Conservation (phyloP, 1,139 yeast genomes). For the Sugiyamaella xylanicola region DNA sequence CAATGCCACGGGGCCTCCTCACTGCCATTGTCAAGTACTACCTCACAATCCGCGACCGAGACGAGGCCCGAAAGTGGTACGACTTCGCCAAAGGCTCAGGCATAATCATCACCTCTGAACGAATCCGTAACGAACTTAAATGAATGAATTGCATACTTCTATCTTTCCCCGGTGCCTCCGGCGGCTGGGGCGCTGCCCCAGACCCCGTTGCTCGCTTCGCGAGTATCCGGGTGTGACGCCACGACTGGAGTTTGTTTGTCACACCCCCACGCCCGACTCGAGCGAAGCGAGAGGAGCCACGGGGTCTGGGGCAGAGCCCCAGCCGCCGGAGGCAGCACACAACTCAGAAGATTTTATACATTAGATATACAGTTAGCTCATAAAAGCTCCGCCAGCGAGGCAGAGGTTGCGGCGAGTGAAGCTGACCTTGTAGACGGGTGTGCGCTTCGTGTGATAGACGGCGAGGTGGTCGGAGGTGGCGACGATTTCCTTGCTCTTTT, state of each 20-base stretch:
- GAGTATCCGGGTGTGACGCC: too few relatives aligned
- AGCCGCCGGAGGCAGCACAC: background rate
- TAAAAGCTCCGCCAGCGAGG: constrained; percentile 88
- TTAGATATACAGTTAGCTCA: constrained; percentile 42
- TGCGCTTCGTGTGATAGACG: constrained; percentile 88
- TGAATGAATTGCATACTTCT: background rate
- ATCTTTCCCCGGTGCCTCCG: background rate
- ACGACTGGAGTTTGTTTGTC: background rate
- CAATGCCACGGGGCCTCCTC: constrained; percentile 23
- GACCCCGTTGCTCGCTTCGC: background rate
- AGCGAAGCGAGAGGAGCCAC: constrained; percentile 3
- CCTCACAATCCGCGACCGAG: constrained; percentile 19
- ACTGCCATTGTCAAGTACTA: constrained; percentile 30
- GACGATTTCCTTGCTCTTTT: constrained; percentile 64
- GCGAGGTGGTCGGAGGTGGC: constrained; percentile 92
- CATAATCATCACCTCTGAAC: constrained; percentile 16
- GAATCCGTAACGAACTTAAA: constrained; percentile 9
- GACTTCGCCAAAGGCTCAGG: constrained; percentile 27
- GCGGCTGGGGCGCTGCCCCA: constrained; percentile 1
- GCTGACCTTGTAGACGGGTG: constrained; percentile 91
- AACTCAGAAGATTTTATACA: background rate
- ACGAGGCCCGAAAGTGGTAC: constrained; percentile 27
- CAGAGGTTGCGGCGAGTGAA: constrained; percentile 90
- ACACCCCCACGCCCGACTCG: too few relatives aligned
- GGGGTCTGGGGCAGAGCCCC: constrained; percentile 1